Evolutionary conservation across 306 rosid species (phyloP).

Genomic region (Pachyrhizus erosus): DNA sequence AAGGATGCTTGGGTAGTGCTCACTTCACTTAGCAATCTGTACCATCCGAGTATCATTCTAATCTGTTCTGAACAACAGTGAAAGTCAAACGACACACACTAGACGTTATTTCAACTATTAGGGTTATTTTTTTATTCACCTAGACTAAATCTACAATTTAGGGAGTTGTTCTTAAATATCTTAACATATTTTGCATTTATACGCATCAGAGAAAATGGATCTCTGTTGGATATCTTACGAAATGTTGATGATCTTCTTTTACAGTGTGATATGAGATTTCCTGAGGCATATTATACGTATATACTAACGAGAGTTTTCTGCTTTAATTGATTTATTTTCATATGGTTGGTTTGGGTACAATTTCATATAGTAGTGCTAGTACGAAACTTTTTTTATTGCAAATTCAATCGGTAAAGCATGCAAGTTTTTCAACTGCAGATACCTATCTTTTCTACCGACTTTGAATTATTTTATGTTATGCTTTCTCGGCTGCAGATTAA

Average conservation of each 20-base stretch:
- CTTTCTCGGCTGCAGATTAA: constrained; percentile 62
- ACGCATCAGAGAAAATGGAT: constrained; percentile 67
- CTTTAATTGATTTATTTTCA: constrained; percentile 17
- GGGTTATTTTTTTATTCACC: not conserved
- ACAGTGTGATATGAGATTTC: constrained; percentile 60
- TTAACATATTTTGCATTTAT: constrained; percentile 35
- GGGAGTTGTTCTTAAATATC: constrained; percentile 14
- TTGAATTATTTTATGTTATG: constrained; percentile 27
- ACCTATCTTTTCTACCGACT: constrained; percentile 3
- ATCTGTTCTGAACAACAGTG: constrained; percentile 1
- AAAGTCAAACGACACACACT: no score
- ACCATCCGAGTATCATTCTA: not conserved
- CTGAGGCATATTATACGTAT: constrained; percentile 55
- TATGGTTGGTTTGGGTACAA: constrained; percentile 14
- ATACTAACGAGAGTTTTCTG: not conserved
- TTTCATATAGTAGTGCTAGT: constrained; percentile 38
- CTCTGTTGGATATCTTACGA: constrained; percentile 77
- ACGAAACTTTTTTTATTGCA: not conserved
- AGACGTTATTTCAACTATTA: no score
- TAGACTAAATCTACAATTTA: constrained; percentile 26
- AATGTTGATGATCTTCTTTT: constrained; percentile 84
- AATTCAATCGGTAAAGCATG: constrained; percentile 31
- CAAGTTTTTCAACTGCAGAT: constrained; percentile 25
- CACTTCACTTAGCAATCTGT: not conserved
- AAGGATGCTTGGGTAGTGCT: constrained; percentile 12